Evolutionary conservation across 495 filamentous ascomycete genomes (phyloP), one percentile per base, ranked within the genome.

Genomic region (Trichocladium antarcticum): DNA sequence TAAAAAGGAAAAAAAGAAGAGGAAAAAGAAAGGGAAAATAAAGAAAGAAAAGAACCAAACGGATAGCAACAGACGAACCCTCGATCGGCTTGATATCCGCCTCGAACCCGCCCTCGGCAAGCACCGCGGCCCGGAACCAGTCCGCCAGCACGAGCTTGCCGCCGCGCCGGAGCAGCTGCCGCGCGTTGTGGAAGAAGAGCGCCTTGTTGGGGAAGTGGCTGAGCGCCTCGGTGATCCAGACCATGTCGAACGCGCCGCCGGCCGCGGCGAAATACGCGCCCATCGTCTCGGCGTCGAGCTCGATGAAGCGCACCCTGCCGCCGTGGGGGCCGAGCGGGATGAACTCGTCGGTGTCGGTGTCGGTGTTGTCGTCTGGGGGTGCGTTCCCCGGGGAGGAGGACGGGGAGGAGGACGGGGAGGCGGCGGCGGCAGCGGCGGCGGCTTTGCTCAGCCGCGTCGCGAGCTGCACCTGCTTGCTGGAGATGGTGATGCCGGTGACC

Each of bases 231-330:
- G 69, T 73, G 49, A 79, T 78, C 76, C 76, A 79, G 11, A 79
- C 72, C 37, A 67, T 66, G 46, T 79, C 74, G 45, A 79, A 78
- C 6, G 39, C 51, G 12, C 32, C 54, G 15, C 20, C 42, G 2
- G 58, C 55, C 1, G 29, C 3, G 16, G 44, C 20, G 6, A 78
- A 78, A 50, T 61, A 62, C 6, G 73, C 71, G 1, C 69, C 69
- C 73, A 79, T 77, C 50, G 62, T 76, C 68, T 79, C 75, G 19
- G 76, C 76, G 47, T 79, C 76, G 6, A 78, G 68, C 61, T 79
- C 77, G 21, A 74, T 42, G 62, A 77, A 73, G 47, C 68, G 50
- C 37, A 78, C 68, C 10, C 51, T 55, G 42, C 77, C 73, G 17
- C 44, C 37, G 10, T 27, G 31, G 37, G 61, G 51, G 8, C 67